Percentiles rank a stretch among this genome's conserved stretches.
phyloP scores from a whole-genome alignment of 2,329 filamentous ascomycete species.

The Apiospora arundinis region DNA sequence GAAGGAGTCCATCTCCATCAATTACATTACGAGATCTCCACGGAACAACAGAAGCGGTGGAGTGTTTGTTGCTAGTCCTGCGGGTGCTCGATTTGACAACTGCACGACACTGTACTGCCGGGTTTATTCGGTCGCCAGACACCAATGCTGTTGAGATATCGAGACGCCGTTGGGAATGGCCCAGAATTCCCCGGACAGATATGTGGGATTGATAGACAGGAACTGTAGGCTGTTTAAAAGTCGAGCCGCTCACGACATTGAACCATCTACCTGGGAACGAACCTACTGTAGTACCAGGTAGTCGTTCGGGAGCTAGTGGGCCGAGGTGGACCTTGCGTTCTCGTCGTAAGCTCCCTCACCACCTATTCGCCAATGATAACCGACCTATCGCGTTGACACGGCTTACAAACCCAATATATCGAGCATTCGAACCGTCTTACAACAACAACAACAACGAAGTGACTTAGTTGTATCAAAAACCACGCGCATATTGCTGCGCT shows the following conservation, averaged over 20 bases:
- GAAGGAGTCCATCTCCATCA: neutral
- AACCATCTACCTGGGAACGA: neutral
- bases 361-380: neutral
- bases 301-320: neutral
- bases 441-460: neutral
- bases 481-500: neutral
- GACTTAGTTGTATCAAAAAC: neutral
- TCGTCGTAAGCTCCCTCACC: neutral
- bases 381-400: neutral
- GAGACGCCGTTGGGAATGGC: neutral
- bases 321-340: neutral
- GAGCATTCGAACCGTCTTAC: neutral
- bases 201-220: too few relatives aligned
- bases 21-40: neutral
- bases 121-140: neutral
- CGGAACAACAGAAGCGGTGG: neutral
- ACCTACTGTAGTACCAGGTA: neutral
- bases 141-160: neutral
- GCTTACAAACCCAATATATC: neutral
- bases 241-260: neutral
- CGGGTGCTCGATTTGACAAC: neutral
- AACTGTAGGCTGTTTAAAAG: neutral
- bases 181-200: slow-evolving; percentile 2
- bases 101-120: neutral
- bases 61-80: neutral